These are phyloP conservation scores for Kazachstania viticola DNA, from an alignment of 805 yeast genomes.

Conservation along the genomic window DNA sequence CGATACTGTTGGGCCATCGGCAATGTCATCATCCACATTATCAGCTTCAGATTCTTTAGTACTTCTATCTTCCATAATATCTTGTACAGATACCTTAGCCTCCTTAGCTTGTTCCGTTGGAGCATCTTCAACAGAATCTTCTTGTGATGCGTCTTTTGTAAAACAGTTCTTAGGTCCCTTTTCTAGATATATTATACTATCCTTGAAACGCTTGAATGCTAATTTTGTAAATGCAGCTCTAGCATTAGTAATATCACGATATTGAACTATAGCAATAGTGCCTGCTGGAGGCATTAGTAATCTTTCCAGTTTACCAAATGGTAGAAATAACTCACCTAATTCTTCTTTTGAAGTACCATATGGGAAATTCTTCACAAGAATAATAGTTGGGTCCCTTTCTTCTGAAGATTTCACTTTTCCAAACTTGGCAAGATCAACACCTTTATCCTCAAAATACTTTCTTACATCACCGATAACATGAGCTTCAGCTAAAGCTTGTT, in stretches of 20 bases:
- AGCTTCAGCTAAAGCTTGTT: constrained; percentile 95
- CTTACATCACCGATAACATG: constrained; percentile 88
- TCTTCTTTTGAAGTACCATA: constrained; percentile 75
- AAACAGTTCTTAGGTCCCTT: constrained; percentile 86
- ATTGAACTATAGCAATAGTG: constrained; percentile 88
- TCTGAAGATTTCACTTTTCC: constrained; percentile 28
- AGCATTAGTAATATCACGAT: constrained; percentile 69
- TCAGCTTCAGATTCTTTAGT: constrained; percentile 35
- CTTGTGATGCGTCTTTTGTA: constrained; percentile 40
- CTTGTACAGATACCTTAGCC: constrained; percentile 16
- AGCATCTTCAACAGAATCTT: constrained; percentile 26
- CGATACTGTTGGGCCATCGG: constrained; percentile 72
- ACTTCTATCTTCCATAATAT: constrained; percentile 27
- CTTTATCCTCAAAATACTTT: constrained; percentile 71
- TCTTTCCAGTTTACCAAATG: constrained; percentile 69
- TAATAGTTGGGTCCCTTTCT: constrained; percentile 69
- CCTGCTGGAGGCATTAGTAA: constrained; percentile 93
- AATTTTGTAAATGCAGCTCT: constrained; percentile 82
- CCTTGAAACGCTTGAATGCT: constrained; percentile 79
- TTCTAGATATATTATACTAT: constrained; percentile 78
- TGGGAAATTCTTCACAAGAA: constrained; percentile 84
- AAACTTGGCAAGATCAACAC: constrained; percentile 73
- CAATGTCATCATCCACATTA: constrained; percentile 28
- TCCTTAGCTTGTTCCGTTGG: constrained; percentile 26
- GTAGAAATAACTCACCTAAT: constrained; percentile 67